phyloP scores from a whole-genome alignment of 106 monocot species.

The Iris macrosiphon region DNA sequence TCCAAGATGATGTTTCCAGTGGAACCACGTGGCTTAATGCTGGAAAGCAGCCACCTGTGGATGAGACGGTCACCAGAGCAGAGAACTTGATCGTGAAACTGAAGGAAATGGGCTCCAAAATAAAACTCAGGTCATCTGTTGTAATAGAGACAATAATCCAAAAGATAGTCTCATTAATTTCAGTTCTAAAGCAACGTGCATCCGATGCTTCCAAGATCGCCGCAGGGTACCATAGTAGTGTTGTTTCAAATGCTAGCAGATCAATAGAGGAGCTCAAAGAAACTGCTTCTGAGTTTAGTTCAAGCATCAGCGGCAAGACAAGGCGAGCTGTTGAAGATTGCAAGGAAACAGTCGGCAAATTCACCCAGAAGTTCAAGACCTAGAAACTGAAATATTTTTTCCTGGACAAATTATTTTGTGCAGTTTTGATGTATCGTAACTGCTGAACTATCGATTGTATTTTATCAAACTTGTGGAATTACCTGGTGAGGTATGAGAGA shows the following conservation, averaged over 20 bases:
- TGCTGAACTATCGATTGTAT: conserved; percentile 1
- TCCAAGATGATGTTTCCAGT: conserved; percentile 62
- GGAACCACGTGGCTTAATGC: conserved; percentile 65
- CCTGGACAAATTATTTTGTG: not conserved
- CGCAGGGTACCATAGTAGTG: conserved; percentile 7
- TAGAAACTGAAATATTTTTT: not conserved
- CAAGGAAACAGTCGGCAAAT: conserved; percentile 45
- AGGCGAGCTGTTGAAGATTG: conserved; percentile 62
- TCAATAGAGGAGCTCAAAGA: conserved; percentile 28
- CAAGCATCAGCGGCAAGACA: conserved; percentile 34
- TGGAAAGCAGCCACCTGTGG: conserved; percentile 29
- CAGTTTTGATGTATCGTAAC: conserved; percentile 4
- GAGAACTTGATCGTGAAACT: conserved; percentile 50
- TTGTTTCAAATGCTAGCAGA: conserved; percentile 23
- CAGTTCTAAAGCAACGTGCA: conserved; percentile 27
- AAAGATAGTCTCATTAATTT: conserved; percentile 33
- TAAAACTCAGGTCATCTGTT: conserved; percentile 39
- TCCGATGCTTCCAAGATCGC: conserved; percentile 11
- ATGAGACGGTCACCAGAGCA: conserved; percentile 36
- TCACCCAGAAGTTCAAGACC: conserved; percentile 63
- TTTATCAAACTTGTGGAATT: not conserved
- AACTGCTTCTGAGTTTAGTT: conserved; percentile 26
- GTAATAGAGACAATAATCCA: conserved; percentile 41
- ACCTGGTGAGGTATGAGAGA: not conserved
- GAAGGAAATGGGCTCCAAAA: conserved; percentile 39